Evolutionary conservation across 345 rosid species (phyloP).

Genomic region (Erodium maritimum): DNA sequence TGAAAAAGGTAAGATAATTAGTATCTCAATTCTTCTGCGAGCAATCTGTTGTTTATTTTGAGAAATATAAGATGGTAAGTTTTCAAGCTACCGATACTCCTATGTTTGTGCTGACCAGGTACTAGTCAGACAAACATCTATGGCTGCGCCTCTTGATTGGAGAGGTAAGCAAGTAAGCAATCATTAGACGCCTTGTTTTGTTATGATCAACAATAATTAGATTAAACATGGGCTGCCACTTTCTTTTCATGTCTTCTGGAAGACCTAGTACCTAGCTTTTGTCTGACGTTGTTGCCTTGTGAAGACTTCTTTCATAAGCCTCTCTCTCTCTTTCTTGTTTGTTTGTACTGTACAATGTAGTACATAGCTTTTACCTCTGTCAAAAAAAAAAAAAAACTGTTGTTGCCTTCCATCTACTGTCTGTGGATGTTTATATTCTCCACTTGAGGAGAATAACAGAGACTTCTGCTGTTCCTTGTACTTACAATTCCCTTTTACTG

Average conservation of each 20-base stretch:
- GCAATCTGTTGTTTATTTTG: no score
- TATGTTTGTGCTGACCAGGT: no score
- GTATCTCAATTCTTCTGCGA: no score
- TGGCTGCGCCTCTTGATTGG: no score
- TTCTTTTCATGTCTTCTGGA: not conserved
- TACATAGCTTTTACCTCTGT: not conserved
- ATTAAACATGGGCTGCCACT: not conserved
- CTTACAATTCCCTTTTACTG: conserved; percentile 6
- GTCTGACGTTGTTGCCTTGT: no score
- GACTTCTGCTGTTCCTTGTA: conserved; percentile 4
- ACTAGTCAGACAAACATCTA: no score
- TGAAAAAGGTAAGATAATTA: no score
- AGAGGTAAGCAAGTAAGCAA: not conserved
- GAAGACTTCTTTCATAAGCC: not conserved
- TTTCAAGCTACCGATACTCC: no score
- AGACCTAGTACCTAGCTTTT: no score
- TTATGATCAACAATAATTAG: not conserved
- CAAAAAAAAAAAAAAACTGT: not conserved
- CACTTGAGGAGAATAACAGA: not conserved
- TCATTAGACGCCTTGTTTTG: not conserved
- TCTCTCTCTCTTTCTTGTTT: not conserved
- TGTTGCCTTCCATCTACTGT: not conserved
- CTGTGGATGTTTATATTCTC: conserved; percentile 1
- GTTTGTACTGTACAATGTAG: not conserved
- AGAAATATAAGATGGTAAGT: no score